These are phyloP conservation scores for Irpex lacteus DNA, from an alignment of 1,284 basidiomycete genomes.

Conservation along the genomic window DNA sequence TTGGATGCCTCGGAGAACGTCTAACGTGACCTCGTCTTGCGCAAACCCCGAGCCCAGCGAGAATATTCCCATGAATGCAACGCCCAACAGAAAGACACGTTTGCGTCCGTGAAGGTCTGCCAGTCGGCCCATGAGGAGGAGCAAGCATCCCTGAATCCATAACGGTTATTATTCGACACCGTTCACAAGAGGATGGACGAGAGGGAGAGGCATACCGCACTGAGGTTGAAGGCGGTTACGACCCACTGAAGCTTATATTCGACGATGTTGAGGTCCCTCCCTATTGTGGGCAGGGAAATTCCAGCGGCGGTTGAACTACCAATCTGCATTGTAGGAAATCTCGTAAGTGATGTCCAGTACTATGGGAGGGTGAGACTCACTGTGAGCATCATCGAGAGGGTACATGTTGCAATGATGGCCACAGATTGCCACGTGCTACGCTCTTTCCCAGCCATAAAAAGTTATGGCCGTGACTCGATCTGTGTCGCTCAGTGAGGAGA, in stretches of 20 bases:
- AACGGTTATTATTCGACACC: not conserved
- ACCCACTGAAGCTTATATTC: conserved; percentile 56
- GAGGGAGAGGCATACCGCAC: conserved; percentile 33
- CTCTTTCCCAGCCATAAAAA: not conserved
- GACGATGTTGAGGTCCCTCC: conserved; percentile 40
- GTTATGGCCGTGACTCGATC: not conserved
- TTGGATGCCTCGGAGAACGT: conserved; percentile 65
- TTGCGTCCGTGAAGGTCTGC: conserved; percentile 62
- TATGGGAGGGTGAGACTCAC: conserved; percentile 19
- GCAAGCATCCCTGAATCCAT: conserved; percentile 47
- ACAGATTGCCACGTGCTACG: conserved; percentile 13
- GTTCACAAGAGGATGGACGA: not conserved
- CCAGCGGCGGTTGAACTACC: conserved; percentile 32
- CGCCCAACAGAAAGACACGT: conserved; percentile 46
- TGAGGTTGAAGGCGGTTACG: conserved; percentile 50
- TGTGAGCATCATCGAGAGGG: conserved; percentile 31
- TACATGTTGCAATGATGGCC: conserved; percentile 28
- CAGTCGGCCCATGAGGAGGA: conserved; percentile 54
- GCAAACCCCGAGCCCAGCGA: conserved; percentile 40
- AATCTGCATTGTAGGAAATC: conserved; percentile 21
- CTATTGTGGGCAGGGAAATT: conserved; percentile 56
- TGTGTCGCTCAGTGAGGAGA: not conserved
- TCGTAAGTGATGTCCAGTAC: not conserved
- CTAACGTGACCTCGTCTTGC: conserved; percentile 39
- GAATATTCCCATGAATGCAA: conserved; percentile 34